Evolutionary conservation across 2,329 filamentous ascomycete species (phyloP), one percentile per base, ranked within the genome.

Genomic region (Aureobasidium sp.): DNA sequence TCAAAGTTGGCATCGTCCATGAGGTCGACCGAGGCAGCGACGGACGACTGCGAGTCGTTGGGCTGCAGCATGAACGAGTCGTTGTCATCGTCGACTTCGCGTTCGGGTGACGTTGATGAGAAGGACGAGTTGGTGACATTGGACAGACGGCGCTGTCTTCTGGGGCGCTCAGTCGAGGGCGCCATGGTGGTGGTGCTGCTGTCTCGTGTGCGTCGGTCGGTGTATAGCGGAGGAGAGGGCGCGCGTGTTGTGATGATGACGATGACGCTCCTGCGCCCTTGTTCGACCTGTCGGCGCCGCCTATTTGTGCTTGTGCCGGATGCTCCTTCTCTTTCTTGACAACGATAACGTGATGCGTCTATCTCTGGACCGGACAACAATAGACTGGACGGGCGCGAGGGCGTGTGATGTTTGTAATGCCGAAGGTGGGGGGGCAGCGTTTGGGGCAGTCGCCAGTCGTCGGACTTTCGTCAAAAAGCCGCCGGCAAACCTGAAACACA

Each of bases 11-110:
- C 85, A 72, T 82, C 87, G 83, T 87, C 88, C 70, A 91, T 88
- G 70, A 87, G 86, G 70, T 73, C 70, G 62, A 71, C 88, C 49
- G 89, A 88, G 37, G 91, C 85, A 59, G 91, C 91, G 62, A 97
- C 83, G 0, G 93, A 97, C 0, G 93, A 97, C 73, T 94, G 84
- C 4, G 93, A 97, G 77, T 97, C 93, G 78, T 97, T 96, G 69
- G 80, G 75, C 67, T 89, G 87, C 62, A 83, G 84, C 73, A 89
- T 87, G 75, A 94, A 94, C 75, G 94, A 96, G 77, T 97, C 93
- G 68, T 91, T 96, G 76, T 97, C 93, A 71, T 92, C 89, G 76
- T 95, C 91, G 71, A 91, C 88, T 72, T 85, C 85, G 58, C 88
- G 85, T 57, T 83, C 84, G 48, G 89, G 88, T 1, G 89, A 91